A percentile compares a stretch with the other conserved stretches of the same genome.
Conservation (phyloP, 345 rosid species). For the rapeseed (Brassica napus) region DNA sequence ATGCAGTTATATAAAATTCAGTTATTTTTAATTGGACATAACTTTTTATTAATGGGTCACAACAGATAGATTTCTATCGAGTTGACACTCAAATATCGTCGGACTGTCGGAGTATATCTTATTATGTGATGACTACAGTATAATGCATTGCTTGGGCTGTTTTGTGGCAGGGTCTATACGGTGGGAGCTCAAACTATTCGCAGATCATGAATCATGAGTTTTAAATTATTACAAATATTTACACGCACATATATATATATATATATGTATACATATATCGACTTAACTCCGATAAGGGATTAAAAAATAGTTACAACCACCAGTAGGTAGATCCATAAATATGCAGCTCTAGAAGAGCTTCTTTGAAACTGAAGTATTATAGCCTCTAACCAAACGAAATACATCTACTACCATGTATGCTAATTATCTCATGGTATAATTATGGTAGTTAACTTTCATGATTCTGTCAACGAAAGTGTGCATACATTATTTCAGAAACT, state of each 20-base stretch:
- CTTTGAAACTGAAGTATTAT: conserved; percentile 4
- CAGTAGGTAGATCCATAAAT: conserved; percentile 9
- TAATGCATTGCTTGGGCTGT: background rate
- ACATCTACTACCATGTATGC: background rate
- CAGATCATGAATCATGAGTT: background rate
- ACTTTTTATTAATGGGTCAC: too few relatives aligned
- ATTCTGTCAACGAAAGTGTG: background rate
- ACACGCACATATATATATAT: background rate
- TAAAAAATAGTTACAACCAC: background rate
- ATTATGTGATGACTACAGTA: background rate
- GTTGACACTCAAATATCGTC: too few relatives aligned
- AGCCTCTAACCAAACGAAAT: background rate
- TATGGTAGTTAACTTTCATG: background rate
- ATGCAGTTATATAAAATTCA: too few relatives aligned
- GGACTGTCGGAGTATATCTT: background rate
- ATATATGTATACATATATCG: background rate
- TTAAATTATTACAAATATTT: conserved; percentile 3
- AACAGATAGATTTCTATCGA: too few relatives aligned
- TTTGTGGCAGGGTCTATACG: background rate
- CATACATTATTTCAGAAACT: background rate
- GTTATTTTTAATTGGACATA: too few relatives aligned
- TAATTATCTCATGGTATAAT: background rate
- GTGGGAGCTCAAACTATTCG: conserved; percentile 8
- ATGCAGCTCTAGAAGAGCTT: background rate
- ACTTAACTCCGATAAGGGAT: background rate